Evolutionary conservation across 2,329 filamentous ascomycete species (phyloP), one percentile per base, ranked within the genome.

Genomic region (Neofusicoccum cordaticola): DNA sequence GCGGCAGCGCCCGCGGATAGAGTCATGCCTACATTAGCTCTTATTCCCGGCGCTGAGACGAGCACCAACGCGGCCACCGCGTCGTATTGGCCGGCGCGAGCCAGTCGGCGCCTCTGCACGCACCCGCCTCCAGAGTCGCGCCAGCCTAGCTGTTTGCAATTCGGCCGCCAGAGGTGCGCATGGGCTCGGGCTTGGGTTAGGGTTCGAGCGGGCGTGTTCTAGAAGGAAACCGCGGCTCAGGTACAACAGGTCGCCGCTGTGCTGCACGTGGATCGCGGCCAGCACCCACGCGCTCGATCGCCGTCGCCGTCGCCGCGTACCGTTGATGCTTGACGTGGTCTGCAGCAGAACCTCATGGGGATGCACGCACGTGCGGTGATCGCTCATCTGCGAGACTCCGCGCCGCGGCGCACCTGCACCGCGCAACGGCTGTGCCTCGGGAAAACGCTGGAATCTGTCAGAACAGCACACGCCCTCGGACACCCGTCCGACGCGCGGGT

Each of bases 11-110:
- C 56, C 41, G 56, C 42, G 34, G 35, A 47, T 47, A 60, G 56
- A 60, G 56, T 48, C 42, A 60, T 60, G 56, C 12, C 42, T 11
- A 37, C 27, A 44, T 8, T 44, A 15, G 27, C n/a, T 19, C 56
- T 60, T 60, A 60, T 60, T 60, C 41, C 56, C 56, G 56, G 50
- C 39, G 12, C 13, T n/a, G 53, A 58, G 27, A 39, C 41, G 56
- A 47, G 27, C 27, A 8, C 56, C n/a, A 22, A 19, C 41, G 27
- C 41, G 15, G 53, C 15, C 27, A n/a, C 27, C 12, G 27, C 13
- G 19, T 51, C 50, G 31, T 19, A 52, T 52, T 31, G 34, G 17
- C 12, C 50, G 11, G 42, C 56, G n/a, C 17, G 41, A n/a, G 39
- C 27, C 53, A 34, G 15, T 27, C 41, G 5, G 41, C 39, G 41